Base-by-base conservation (phyloP, 2,329 filamentous ascomycete species). In the Cytospora schulzeri region DNA sequence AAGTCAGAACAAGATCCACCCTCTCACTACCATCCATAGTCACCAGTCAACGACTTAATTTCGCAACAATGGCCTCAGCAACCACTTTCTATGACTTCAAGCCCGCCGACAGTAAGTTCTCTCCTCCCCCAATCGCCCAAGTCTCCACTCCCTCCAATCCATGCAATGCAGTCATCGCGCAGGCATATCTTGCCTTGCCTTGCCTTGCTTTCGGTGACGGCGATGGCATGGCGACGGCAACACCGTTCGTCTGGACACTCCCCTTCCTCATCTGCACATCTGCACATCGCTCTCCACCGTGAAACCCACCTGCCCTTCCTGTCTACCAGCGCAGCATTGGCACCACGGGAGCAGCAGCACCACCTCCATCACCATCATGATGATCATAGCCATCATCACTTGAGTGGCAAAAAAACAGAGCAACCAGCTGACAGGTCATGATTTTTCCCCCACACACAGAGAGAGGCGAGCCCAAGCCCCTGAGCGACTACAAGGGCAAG, bases 51-150 rank as follows among this genome's bases (percentile, higher is more conserved):
- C 57, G 57, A 24, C 53, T 26, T 51, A 54, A 57, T 19, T 70
- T 70, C 64, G 68, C 69, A 73, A 76, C 72, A 70, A 91, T 91
- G 89, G 79, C 88, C 31, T 88, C 88, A 62, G 88, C 88, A 71
- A 88, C 88, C 24, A 81, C 76, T 63, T 92, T 96, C 77, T 95
- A 90, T 83, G 90, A 93, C 76, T 96, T 96, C 79, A 91, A 89
- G 81, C 88, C 91, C 69, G 85, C 90, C 70, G 88, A 94, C 79
- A 93, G 90, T 92, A 82, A 68, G 88, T 84, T 57, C 15, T 26
- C 45, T 7, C 57, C 19, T 14, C 45, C 15, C 58, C 57, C 60
- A 24, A 35, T 58, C 60, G 50, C 64, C 38, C 48, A 51, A 59
- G 48, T 28, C 55, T 26, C 4, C 4, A 8, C 31, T 28, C 28